A percentile compares a stretch with the other conserved stretches of the same genome.
These are phyloP conservation scores for Boletus tomentosulus DNA, from an alignment of 768 basidiomycete genomes.

Conservation along the genomic window DNA sequence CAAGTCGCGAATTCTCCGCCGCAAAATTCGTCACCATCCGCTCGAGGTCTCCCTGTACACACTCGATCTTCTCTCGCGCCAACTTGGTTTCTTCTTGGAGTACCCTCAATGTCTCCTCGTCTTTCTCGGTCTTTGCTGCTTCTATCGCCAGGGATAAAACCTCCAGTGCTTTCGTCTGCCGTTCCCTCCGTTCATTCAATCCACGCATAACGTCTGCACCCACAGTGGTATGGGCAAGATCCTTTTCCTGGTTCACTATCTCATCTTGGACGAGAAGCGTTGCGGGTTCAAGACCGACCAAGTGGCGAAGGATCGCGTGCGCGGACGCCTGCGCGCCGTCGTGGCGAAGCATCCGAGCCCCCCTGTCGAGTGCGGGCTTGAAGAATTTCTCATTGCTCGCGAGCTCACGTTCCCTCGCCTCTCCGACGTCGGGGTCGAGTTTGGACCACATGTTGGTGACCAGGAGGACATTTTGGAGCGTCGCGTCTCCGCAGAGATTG, in stretches of 20 bases:
- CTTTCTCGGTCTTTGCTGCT: conserved; percentile 39
- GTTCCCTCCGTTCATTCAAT: conserved; percentile 40
- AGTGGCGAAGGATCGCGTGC: conserved; percentile 39
- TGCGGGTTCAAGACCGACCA: conserved; percentile 37
- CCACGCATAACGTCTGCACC: conserved; percentile 50
- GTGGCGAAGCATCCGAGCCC: conserved; percentile 43
- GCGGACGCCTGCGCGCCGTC: conserved; percentile 40
- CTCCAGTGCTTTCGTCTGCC: conserved; percentile 43
- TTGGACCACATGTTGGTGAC: conserved; percentile 53
- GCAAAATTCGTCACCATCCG: conserved; percentile 37
- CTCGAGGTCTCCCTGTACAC: conserved; percentile 37
- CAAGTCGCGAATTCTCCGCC: conserved; percentile 32
- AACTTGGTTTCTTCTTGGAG: conserved; percentile 40
- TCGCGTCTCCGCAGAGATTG: conserved; percentile 46
- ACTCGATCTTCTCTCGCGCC: conserved; percentile 39
- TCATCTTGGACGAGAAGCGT: conserved; percentile 53
- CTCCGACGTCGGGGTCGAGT: conserved; percentile 32
- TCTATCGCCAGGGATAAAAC: conserved; percentile 43
- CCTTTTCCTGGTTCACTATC: conserved; percentile 45
- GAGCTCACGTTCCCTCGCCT: conserved; percentile 45
- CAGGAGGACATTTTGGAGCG: conserved; percentile 46
- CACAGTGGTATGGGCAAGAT: conserved; percentile 48
- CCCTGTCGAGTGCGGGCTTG: conserved; percentile 45
- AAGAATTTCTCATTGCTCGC: conserved; percentile 41
- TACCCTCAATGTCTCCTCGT: conserved; percentile 41